These are phyloP conservation scores for Phlegmacium glaucopus DNA, from an alignment of 768 basidiomycete species.

Conservation along the genomic window DNA sequence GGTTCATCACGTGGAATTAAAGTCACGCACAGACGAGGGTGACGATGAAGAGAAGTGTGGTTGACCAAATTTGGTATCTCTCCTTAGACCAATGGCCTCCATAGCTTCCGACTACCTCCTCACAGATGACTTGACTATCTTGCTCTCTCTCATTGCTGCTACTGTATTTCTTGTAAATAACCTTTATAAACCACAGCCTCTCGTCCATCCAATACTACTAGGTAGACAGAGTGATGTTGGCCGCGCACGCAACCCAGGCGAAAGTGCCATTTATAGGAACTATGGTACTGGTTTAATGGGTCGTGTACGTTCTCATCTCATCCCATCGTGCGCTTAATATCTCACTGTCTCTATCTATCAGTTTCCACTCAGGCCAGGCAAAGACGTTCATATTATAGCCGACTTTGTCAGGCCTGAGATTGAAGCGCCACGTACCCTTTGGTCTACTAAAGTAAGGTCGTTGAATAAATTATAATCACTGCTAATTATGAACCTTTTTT, in stretches of 20 bases:
- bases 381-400: slow-evolving; percentile 62
- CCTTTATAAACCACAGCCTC: slow-evolving; percentile 75
- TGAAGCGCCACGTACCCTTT: slow-evolving; percentile 68
- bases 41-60: slow-evolving; percentile 9
- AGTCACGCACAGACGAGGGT: slow-evolving; percentile 29
- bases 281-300: slow-evolving; percentile 84
- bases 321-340: slow-evolving; percentile 10
- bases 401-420: slow-evolving; percentile 68
- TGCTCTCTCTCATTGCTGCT: slow-evolving; percentile 70
- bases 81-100: slow-evolving; percentile 25
- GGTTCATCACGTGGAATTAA: slow-evolving; percentile 24
- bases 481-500: neutral
- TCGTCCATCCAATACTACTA: slow-evolving; percentile 92
- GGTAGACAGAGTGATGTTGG: slow-evolving; percentile 90
- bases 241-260: slow-evolving; percentile 71
- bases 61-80: neutral
- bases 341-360: slow-evolving; percentile 24
- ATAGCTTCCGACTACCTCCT: slow-evolving; percentile 55
- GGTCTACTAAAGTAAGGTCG: slow-evolving; percentile 65
- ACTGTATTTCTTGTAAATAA: slow-evolving; percentile 76
- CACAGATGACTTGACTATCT: slow-evolving; percentile 78
- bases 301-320: slow-evolving; percentile 47
- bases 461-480: neutral
- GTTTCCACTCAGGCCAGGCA: slow-evolving; percentile 72
- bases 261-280: slow-evolving; percentile 89